Evolutionary conservation across 345 rosid species (phyloP), one percentile per base, ranked within the genome.

Genomic region (Aquilaria yunnanensis): DNA sequence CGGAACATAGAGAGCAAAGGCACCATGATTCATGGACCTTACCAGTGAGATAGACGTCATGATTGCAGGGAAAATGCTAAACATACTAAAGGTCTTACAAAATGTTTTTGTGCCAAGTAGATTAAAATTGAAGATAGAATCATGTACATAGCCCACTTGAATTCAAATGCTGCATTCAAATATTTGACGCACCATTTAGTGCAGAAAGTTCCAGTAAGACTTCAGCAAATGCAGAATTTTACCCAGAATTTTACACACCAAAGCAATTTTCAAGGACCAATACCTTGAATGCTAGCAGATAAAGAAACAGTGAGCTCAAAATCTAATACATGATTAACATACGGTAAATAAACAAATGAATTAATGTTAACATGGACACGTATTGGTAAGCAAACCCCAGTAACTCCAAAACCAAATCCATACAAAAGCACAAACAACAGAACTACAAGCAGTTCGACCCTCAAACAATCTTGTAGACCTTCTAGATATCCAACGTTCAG

Each of bases 201-300:
- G 53, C 30, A 11, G 48, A 10, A 32, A 57, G 37, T 63, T 64
- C 43, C 52, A 49, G 57, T 61, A 50, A 71, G 61, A 46, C 61
- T 32, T 31, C 64, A 71, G 55, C 62, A 34, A 68, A 62, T 67
- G 52, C 68, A 64, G 72, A 54, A 47, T 61, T 62, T 47, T 54
- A 65, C 64, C 56, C 47, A 50, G 55, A 68, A 63, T 68, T n/a
- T 67, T 58, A 74, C 56, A 62, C 56, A 67, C 59, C 70, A 56
- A 16, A 45, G 50, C 57, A 37, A 11, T 56, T 48, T 12, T 51
- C 41, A 47, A 32, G 50, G 33, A 46, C 32, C 16, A 59, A 70
- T 30, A 14, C 8, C 9, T 51, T 49, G 6, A 47, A 52, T 51
- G 46, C 51, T 32, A 71, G 37, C 56, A 32, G 47, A 61, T 34